These are phyloP conservation scores for Oenanthe sinensis DNA, from an alignment of 129 eudicot species.

Conservation along the genomic window DNA sequence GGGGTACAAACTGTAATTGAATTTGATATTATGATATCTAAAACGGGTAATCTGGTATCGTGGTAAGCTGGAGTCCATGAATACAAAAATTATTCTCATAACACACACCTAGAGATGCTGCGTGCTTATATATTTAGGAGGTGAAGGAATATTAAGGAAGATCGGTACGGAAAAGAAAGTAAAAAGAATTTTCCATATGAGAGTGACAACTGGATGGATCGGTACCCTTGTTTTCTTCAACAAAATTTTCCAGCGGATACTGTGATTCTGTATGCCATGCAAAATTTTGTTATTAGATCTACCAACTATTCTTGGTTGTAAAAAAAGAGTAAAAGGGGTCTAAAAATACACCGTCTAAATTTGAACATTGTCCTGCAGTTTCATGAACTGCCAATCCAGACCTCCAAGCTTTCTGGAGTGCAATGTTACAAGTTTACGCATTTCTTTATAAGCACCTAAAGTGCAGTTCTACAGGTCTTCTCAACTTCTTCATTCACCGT, in stretches of 20 bases:
- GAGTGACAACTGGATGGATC: not conserved
- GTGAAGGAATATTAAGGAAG: no score
- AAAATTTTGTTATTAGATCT: not conserved
- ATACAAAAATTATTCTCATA: no score
- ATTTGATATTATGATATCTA: no score
- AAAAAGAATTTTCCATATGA: no score
- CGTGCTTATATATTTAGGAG: no score
- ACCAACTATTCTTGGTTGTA: not conserved
- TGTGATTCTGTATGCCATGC: not conserved
- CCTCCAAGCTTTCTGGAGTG: not conserved
- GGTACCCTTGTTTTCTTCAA: not conserved
- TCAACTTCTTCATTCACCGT: not conserved
- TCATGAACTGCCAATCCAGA: not conserved
- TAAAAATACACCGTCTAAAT: not conserved
- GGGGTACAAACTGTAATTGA: no score
- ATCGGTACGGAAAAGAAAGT: no score
- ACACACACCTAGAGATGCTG: no score
- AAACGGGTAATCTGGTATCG: no score
- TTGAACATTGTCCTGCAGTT: not conserved
- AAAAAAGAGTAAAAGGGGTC: not conserved
- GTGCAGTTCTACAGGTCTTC: not conserved
- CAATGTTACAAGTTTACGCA: constrained; percentile 1
- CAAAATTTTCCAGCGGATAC: not conserved
- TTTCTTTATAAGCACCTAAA: not conserved
- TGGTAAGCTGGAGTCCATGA: no score